A percentile compares a stretch with the other conserved stretches of the same genome.
Conservation (phyloP, 2,329 filamentous ascomycete genomes). For the Fusarium sp. region DNA sequence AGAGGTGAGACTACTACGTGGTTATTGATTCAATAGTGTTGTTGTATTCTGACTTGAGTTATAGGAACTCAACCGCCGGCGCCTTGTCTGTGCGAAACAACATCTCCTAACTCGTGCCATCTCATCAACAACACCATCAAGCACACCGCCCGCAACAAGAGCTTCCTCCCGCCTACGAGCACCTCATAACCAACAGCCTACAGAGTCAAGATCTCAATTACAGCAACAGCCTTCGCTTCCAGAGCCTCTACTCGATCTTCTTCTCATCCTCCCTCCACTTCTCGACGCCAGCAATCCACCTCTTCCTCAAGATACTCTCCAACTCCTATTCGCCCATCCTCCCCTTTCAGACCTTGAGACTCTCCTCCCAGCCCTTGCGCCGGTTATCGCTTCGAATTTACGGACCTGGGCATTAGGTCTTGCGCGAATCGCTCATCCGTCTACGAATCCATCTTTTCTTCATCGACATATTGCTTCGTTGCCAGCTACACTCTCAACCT, state of each 20-base stretch:
- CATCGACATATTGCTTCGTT: constrained; percentile 68
- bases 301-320: constrained; percentile 52
- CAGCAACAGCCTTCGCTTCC: constrained; percentile 48
- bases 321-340: constrained; percentile 61
- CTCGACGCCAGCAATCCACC: constrained; percentile 51
- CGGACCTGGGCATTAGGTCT: constrained; percentile 61
- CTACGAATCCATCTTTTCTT: constrained; percentile 66
- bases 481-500: constrained; percentile 52
- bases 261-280: constrained; percentile 66
- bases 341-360: constrained; percentile 61
- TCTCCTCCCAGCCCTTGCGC: constrained; percentile 61
- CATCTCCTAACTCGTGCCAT: constrained; percentile 65
- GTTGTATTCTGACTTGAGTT: neutral
- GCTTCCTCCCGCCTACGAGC: constrained; percentile 44
- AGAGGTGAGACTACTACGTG: constrained; percentile 55
- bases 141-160: constrained; percentile 38
- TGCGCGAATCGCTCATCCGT: constrained; percentile 61
- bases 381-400: constrained; percentile 62
- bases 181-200: constrained; percentile 27
- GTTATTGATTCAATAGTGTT: neutral
- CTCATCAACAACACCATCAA: constrained; percentile 54
- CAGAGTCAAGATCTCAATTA: constrained; percentile 40
- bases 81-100: constrained; percentile 61
- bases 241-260: constrained; percentile 63
- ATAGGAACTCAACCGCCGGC: constrained; percentile 63